Percentiles rank a stretch among this genome's conserved stretches.
Conservation (phyloP, 768 basidiomycete species). For the Cubamyces lactineus region DNA sequence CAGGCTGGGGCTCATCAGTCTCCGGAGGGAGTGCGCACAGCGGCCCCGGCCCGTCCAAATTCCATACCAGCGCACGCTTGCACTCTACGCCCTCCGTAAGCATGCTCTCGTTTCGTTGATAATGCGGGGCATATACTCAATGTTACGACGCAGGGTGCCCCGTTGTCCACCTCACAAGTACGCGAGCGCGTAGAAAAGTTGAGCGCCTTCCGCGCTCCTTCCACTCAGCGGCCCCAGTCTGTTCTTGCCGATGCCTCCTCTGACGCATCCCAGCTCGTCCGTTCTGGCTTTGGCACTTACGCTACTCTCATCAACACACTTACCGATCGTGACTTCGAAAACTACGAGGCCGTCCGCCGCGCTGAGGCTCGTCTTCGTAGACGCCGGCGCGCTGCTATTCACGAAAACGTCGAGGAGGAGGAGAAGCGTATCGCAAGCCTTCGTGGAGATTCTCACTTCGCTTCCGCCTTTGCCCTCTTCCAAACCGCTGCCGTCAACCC, state of each 20-base stretch:
- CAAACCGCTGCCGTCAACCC: slow-evolving; percentile 52
- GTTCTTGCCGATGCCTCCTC: slow-evolving; percentile 7
- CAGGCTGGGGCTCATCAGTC: slow-evolving; percentile 50
- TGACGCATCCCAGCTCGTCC: slow-evolving; percentile 20
- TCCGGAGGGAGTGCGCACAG: slow-evolving; percentile 56
- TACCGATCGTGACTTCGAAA: slow-evolving; percentile 69
- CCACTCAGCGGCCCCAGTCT: slow-evolving; percentile 14
- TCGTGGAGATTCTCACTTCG: slow-evolving; percentile 68
- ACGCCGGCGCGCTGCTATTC: slow-evolving; percentile 16
- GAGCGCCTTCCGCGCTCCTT: slow-evolving; percentile 18
- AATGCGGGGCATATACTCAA: background rate
- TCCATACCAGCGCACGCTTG: slow-evolving; percentile 71
- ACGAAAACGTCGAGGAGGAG: slow-evolving; percentile 8
- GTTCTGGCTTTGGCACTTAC: slow-evolving; percentile 53
- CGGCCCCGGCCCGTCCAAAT: slow-evolving; percentile 74
- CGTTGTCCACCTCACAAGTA: slow-evolving; percentile 22
- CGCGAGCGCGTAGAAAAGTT: slow-evolving; percentile 25
- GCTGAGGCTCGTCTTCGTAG: slow-evolving; percentile 40
- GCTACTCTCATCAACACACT: slow-evolving; percentile 63
- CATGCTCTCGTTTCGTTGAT: slow-evolving; percentile 20
- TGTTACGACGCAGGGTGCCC: slow-evolving; percentile 1
- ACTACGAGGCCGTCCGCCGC: slow-evolving; percentile 48
- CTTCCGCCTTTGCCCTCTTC: slow-evolving; percentile 74
- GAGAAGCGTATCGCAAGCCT: slow-evolving; percentile 49
- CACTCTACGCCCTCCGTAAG: slow-evolving; percentile 69